Evolutionary conservation across 306 rosid species (phyloP), one percentile per base, ranked within the genome.

Genomic region (Castanea crenata): DNA sequence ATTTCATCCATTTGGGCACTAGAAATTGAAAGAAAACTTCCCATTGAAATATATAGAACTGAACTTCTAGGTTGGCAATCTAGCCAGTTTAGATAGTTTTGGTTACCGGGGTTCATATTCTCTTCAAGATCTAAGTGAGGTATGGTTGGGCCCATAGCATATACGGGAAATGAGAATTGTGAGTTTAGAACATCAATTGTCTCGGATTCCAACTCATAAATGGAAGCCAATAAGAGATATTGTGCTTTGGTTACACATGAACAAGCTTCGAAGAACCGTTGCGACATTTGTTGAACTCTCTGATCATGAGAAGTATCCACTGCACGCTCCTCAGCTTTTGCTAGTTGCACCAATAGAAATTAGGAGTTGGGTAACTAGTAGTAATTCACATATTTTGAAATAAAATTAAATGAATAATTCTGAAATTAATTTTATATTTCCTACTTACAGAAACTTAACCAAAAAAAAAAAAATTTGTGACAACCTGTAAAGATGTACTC

Each of bases 101-200:
- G 59, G 49, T 77, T 64, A 32, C 25, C 69, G 25, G 14, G 15
- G 10, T 49, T 49, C 54, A 0, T 12, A 10, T 49, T 49, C 11
- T 49, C 54, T 49, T 13, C 84, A 20, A 74, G 79, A 25, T 77
- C 85, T 6, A 91, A 71, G 41, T 80, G 79, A 15, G 90, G 91
- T 74, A 87, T 84, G 25, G 87, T 78, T 23, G 92, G 95, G 51
- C 92, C 91, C 55, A 87, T 35, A 15, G 90, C 82, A 74, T 78
- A 88, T 25, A 90, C 55, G 1, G 85, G 90, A 55, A 85, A 84
- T 38, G 89, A 55, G 59, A 74, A 77, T 29, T 71, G 74, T 3
- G 88, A 61, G 35, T 74, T 78, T 38, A 91, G 69, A 71, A 74
- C 55, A 61, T 85, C 79, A 44, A 87, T 75, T 21, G 69, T 68